Conservation (phyloP, 2,329 filamentous ascomycete species). For the Ophiostoma fasciatum region DNA sequence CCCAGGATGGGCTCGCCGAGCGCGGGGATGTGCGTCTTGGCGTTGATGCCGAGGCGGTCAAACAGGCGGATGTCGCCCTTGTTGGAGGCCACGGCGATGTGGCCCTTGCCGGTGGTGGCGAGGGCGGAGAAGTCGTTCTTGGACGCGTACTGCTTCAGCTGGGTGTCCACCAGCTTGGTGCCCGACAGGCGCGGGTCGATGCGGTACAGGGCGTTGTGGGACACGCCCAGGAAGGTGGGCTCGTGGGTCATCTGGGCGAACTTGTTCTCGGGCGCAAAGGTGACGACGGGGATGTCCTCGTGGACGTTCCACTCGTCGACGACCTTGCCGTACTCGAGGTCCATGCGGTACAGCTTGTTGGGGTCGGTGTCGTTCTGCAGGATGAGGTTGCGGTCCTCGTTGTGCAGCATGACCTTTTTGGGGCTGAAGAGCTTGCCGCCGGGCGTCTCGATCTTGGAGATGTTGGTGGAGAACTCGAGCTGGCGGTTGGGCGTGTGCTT, state of each 20-base stretch:
- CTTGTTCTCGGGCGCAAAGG: slow-evolving; percentile 92
- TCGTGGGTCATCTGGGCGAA: slow-evolving; percentile 94
- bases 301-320: slow-evolving; percentile 98
- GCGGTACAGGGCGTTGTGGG: slow-evolving; percentile 82
- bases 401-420: slow-evolving; percentile 93
- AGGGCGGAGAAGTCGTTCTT: slow-evolving; percentile 96
- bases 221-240: slow-evolving; percentile 89
- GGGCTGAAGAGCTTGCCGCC: slow-evolving; percentile 79
- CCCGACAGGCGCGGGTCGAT: slow-evolving; percentile 83
- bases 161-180: slow-evolving; percentile 80
- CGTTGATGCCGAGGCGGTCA: slow-evolving; percentile 89
- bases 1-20: slow-evolving; percentile 91
- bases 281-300: slow-evolving; percentile 84
- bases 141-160: slow-evolving; percentile 89
- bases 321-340: slow-evolving; percentile 92
- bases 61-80: slow-evolving; percentile 96
- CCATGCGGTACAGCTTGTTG: slow-evolving; percentile 91
- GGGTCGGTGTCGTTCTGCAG: slow-evolving; percentile 72
- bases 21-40: slow-evolving; percentile 92
- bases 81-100: slow-evolving; percentile 91
- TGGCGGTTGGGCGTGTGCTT: slow-evolving; percentile 85
- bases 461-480: slow-evolving; percentile 91
- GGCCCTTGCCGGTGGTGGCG: slow-evolving; percentile 90
- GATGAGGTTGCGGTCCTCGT: slow-evolving; percentile 79
- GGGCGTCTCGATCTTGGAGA: slow-evolving; percentile 86